These are phyloP conservation scores for Astrocystis sublimbata DNA, from an alignment of 495 filamentous ascomycete species.

Conservation along the genomic window DNA sequence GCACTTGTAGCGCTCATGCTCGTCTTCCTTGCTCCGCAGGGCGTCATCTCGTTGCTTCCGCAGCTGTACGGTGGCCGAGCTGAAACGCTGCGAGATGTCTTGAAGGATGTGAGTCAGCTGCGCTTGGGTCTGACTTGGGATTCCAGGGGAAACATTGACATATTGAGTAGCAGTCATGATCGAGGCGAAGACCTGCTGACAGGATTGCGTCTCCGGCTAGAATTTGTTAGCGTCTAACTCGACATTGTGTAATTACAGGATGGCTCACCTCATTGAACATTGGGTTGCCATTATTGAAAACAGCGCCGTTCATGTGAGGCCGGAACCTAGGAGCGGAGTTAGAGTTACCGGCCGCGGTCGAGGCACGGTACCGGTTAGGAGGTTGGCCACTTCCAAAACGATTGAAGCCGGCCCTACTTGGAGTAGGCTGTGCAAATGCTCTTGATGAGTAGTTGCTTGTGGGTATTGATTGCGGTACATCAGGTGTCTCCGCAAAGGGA, in stretches of 20 bases:
- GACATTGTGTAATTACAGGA: neutral
- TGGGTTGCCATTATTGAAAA: conserved; percentile 6
- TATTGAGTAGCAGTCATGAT: conserved; percentile 20
- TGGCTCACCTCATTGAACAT: conserved; percentile 6
- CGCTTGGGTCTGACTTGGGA: conserved; percentile 1
- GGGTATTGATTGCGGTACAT: conserved; percentile 7
- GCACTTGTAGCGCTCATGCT: conserved; percentile 17
- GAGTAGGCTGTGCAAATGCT: conserved; percentile 14
- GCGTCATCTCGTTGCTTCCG: conserved; percentile 15
- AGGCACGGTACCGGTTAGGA: conserved; percentile 6
- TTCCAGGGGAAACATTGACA: conserved; percentile 15
- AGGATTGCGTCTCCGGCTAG: conserved; percentile 6
- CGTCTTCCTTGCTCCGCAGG: conserved; percentile 9
- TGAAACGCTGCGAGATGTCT: conserved; percentile 17
- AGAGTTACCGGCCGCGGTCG: neutral
- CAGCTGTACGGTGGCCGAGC: conserved; percentile 6
- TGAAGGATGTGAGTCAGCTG: conserved; percentile 7
- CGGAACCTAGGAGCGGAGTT: conserved; percentile 8
- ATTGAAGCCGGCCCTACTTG: conserved; percentile 1
- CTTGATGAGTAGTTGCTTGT: neutral
- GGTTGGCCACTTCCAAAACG: conserved; percentile 11
- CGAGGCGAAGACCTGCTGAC: conserved; percentile 14
- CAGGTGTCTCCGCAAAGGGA: conserved; percentile 19
- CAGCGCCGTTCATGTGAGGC: neutral
- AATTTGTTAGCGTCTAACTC: neutral